Percentiles rank a stretch among this genome's conserved stretches.
phyloP scores from a whole-genome alignment of 176 grass and related monocot species.

The Carex parvula region DNA sequence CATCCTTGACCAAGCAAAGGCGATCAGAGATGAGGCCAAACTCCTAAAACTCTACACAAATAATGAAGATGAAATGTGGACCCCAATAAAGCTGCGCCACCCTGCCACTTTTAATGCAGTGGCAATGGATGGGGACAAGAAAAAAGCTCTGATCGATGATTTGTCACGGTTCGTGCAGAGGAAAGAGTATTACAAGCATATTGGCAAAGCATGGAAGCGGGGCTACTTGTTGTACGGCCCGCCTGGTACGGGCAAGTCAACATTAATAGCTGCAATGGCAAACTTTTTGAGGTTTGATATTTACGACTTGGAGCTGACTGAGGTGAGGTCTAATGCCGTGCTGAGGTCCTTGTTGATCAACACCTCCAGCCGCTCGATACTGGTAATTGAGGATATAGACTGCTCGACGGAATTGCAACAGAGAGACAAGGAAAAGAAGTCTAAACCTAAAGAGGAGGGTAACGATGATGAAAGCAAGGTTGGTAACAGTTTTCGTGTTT shows the following conservation, averaged over 20 bases:
- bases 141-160: constrained; percentile 59
- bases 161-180: constrained; percentile 58
- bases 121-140: constrained; percentile 57
- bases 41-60: constrained; percentile 52
- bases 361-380: constrained; percentile 55
- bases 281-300: constrained; percentile 77
- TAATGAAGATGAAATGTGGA: constrained; percentile 41
- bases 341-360: constrained; percentile 60
- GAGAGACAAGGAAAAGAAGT: constrained; percentile 35
- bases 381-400: constrained; percentile 87
- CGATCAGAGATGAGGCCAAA: constrained; percentile 44
- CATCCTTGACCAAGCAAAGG: constrained; percentile 51
- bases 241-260: constrained; percentile 90
- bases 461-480: constrained; percentile 35
- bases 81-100: constrained; percentile 58
- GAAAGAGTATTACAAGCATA: constrained; percentile 81
- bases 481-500: constrained; percentile 19
- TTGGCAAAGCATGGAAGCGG: constrained; percentile 85
- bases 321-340: constrained; percentile 42
- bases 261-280: constrained; percentile 89
- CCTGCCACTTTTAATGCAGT: constrained; percentile 70
- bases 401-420: constrained; percentile 55
- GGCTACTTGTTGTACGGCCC: constrained; percentile 83
- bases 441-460: constrained; percentile 21
- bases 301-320: constrained; percentile 79